Evolutionary conservation across 495 filamentous ascomycete genomes (phyloP), one percentile per base, ranked within the genome.

Genomic region (Evansstolkia leycettana): DNA sequence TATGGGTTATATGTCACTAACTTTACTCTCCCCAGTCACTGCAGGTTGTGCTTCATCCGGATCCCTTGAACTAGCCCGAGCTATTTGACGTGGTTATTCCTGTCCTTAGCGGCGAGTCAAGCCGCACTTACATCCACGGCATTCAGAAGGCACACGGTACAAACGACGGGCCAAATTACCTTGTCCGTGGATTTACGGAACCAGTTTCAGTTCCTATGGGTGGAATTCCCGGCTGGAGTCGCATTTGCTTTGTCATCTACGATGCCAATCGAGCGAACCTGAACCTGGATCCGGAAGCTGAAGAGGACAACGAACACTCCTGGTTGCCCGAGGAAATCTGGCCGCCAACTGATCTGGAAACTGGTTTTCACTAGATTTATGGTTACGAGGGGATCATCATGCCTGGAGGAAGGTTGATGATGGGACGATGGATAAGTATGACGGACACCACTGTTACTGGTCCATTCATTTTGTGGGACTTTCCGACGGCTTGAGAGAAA

Each of bases 401-500:
- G n/a, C 70, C 70, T 6, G 64, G 67, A 5, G 56, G 54, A 1
- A 52, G 49, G 8, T 48, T 68, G 8, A 60, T 72, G 45, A 34
- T 76, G 20, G 72, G 70, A 7, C 50, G 61, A 17, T 73, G 64
- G 59, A 42, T 64, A 37, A 50, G 62, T 40, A 29, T 58, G 38
- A 44, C 34, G 36, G 38, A 46, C 13, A 41, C 19, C 25, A 45
- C 28, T 29, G 41, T 40, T 23, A 52, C 48, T 11, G 72, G 72
- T 1, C 72, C 69, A 4, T 75, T 75, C 38, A 65, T 76, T 28
- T 69, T 68, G 35, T 76, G 71, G 72, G 64, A 62, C 26, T 11
- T 50, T 11, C n/a, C n/a, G n/a, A n/a, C n/a, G n/a, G n/a, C n/a
- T n/a, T n/a, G n/a, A n/a, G n/a, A n/a, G n/a, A n/a, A n/a, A n/a